Evolutionary conservation across 345 rosid genomes (phyloP).

Genomic region (Euphorbia tirucalli): DNA sequence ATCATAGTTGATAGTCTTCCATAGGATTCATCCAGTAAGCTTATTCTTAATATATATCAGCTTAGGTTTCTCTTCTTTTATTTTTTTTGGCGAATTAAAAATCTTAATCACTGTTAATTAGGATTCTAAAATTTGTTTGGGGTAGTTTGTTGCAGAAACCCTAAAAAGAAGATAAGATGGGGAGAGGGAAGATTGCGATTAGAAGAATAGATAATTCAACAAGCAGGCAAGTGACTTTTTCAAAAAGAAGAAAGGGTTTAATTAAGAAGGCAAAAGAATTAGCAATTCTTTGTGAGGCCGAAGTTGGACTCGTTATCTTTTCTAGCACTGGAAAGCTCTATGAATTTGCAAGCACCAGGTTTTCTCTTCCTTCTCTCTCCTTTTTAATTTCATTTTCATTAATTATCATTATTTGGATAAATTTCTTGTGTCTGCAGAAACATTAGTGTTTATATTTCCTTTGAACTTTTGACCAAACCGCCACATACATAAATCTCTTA

Average conservation of each 20-base stretch:
- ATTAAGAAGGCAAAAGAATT: constrained; percentile 47
- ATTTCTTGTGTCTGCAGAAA: no score
- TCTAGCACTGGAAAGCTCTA: constrained; percentile 44
- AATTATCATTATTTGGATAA: no score
- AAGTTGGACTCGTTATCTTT: constrained; percentile 43
- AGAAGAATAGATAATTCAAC: constrained; percentile 44
- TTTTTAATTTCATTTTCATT: not conserved
- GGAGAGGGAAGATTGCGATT: constrained; percentile 50
- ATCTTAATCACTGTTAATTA: no score
- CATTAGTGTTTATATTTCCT: no score
- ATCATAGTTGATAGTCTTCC: constrained; percentile 7
- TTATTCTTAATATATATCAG: constrained; percentile 7
- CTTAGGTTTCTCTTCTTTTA: not conserved
- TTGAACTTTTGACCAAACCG: no score
- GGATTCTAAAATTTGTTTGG: no score
- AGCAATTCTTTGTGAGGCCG: constrained; percentile 46
- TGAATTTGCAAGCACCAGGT: constrained; percentile 49
- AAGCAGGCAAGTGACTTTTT: constrained; percentile 50
- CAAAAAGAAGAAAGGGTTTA: constrained; percentile 47
- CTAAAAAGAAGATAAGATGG: constrained; percentile 35
- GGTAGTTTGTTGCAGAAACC: constrained; percentile 27
- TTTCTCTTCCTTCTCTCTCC: not conserved
- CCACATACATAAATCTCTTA: no score
- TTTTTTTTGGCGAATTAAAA: no score
- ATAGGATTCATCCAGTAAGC: constrained; percentile 27